Base-by-base conservation (phyloP, 805 yeast genomes). In the Candida nemodendra region DNA sequence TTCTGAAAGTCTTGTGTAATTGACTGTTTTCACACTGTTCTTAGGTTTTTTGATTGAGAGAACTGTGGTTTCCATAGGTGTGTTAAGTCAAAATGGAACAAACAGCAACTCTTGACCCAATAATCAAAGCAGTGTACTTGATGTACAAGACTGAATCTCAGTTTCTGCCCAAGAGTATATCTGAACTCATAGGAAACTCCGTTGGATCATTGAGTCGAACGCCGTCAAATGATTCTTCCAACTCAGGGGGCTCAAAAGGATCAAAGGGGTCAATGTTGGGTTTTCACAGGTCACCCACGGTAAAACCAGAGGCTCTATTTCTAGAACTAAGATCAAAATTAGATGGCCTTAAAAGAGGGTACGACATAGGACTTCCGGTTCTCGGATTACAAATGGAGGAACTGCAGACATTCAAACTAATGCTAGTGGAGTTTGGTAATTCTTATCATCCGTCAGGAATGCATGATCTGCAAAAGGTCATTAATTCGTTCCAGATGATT, bases 101-200 rank as follows among this genome's bases (percentile, higher is more conserved):
- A 1, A 4, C 31, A 9, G 24, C 37, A 4, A 27, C 51, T 6
- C 37, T 48, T 4, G 55, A 48, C 21, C 43, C 48, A 21, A 35
- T 48, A n/a, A 38, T 48, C 25, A 50, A 47, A 32, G 53, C 45
- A 11, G 51, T 50, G 7, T 46, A 42, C 27, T 28, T 48, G 11
- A 36, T 42, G 45, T 48, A 48, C 27, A 42, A 34, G 25, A 42
- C 41, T 8, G 53, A 50, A 21, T 23, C 38, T 3, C 44, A 36
- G 13, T 46, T 34, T 25, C 28, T 35, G 16, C 45, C 48, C 14
- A 42, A 33, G 8, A 29, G 32, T 16, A 32, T 48, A 2, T 42
- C 48, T 3, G 47, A 44, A 22, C 27, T 38, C 9, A 44, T 50
- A 9, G 48, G 46, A 7, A 22, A 30, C 11, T 19, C 41, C 4